A percentile compares a stretch with the other conserved stretches of the same genome.
Conservation (phyloP, 176 grass and related monocot genomes). For the Olyra latifolia region DNA sequence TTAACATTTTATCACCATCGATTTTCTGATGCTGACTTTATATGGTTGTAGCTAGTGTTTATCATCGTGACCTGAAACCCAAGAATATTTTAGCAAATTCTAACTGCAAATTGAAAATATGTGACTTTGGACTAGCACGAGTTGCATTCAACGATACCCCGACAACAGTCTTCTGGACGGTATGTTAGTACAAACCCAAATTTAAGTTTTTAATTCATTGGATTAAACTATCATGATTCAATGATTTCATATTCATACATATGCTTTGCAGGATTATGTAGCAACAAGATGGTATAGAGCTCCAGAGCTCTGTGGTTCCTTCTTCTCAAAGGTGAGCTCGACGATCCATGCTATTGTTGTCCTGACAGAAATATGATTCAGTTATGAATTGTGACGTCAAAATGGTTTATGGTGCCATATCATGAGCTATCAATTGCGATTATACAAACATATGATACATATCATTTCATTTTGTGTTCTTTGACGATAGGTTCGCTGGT, state of each 20-base stretch:
- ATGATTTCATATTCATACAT: slow-evolving; percentile 9
- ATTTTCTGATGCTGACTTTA: slow-evolving; percentile 37
- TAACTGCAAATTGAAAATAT: slow-evolving; percentile 99
- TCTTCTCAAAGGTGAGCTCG: slow-evolving; percentile 79
- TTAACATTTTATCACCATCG: not conserved
- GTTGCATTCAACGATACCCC: slow-evolving; percentile 91
- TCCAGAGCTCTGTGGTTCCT: slow-evolving; percentile 97
- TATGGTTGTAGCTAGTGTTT: slow-evolving; percentile 77
- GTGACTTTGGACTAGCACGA: slow-evolving; percentile 96
- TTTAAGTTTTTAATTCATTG: slow-evolving; percentile 10
- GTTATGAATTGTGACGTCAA: not conserved
- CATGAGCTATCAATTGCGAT: not conserved
- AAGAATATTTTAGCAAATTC: slow-evolving; percentile 99
- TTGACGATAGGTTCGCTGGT: not conserved
- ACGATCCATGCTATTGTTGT: slow-evolving; percentile 4
- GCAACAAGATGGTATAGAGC: slow-evolving; percentile 99
- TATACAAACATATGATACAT: slow-evolving; percentile 4
- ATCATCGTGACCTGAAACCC: slow-evolving; percentile 95
- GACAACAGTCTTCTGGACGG: slow-evolving; percentile 97
- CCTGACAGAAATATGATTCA: not conserved
- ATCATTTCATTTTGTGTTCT: not conserved
- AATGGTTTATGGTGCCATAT: not conserved
- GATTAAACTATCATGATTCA: slow-evolving; percentile 13
- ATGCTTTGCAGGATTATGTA: slow-evolving; percentile 86
- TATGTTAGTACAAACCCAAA: slow-evolving; percentile 42